phyloP scores from a whole-genome alignment of 2,329 filamentous ascomycete genomes.

The Coniochaeta sp. region DNA sequence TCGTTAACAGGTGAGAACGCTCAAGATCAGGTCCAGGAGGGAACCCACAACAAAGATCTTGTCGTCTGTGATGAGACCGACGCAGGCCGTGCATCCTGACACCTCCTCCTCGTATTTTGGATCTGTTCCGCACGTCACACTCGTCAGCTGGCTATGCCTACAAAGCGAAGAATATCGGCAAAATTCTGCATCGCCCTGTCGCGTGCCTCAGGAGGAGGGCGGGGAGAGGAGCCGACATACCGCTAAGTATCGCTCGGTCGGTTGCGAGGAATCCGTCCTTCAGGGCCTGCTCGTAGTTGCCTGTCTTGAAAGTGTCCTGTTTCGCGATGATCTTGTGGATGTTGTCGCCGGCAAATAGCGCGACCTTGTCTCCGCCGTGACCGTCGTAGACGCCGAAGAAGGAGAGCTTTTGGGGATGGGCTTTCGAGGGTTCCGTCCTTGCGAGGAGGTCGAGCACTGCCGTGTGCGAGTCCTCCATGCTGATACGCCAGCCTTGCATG shows the following conservation, averaged over 20 bases:
- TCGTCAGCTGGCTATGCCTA: not conserved
- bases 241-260: constrained; percentile 89
- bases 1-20: constrained; percentile 11
- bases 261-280: constrained; percentile 97
- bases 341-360: constrained; percentile 84
- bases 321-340: constrained; percentile 92
- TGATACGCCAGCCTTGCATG: constrained; percentile 99
- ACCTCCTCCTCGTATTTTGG: constrained; percentile 96
- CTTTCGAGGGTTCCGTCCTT: constrained; percentile 48
- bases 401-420: constrained; percentile 67
- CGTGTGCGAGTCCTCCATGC: constrained; percentile 97
- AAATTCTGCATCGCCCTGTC: not conserved
- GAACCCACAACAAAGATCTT: constrained; percentile 89
- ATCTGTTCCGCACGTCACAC: constrained; percentile 49
- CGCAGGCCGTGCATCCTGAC: constrained; percentile 93
- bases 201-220: not conserved
- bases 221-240: constrained; percentile 42
- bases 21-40: constrained; percentile 10
- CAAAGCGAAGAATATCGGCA: not conserved
- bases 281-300: constrained; percentile 88
- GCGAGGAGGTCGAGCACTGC: constrained; percentile 80
- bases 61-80: constrained; percentile 78
- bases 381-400: constrained; percentile 99
- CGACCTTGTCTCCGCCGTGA: constrained; percentile 94
- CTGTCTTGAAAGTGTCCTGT: constrained; percentile 86